A percentile compares a stretch with the other conserved stretches of the same genome.
Conservation (phyloP, 2,329 filamentous ascomycete species). For the Didymella exigua region DNA sequence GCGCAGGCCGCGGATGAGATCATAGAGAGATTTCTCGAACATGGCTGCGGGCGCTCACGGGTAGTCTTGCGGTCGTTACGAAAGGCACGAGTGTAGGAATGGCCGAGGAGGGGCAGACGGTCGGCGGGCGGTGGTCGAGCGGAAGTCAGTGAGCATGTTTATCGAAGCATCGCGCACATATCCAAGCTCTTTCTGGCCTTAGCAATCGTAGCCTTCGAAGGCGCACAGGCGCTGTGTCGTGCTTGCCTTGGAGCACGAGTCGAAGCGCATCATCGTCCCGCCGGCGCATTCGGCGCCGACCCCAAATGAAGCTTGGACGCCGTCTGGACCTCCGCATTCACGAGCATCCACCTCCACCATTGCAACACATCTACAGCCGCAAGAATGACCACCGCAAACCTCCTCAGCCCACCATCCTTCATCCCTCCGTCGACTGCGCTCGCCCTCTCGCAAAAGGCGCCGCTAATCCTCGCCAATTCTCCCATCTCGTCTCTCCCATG, state of each 20-base stretch:
- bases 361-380: constrained; percentile 6
- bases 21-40: constrained; percentile 99
- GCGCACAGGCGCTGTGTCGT: constrained; percentile 11
- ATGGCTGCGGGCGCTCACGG: constrained; percentile 55
- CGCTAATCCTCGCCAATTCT: constrained; percentile 46
- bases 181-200: neutral
- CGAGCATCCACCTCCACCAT: constrained; percentile 9
- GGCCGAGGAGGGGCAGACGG: constrained; percentile 10
- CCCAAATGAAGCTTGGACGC: constrained; percentile 19
- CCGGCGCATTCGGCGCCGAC: constrained; percentile 3
- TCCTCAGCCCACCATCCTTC: constrained; percentile 49
- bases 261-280: constrained; percentile 9
- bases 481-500: constrained; percentile 53
- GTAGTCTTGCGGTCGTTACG: neutral
- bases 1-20: constrained; percentile 94
- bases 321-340: constrained; percentile 15
- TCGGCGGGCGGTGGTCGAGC: constrained; percentile 24
- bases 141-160: constrained; percentile 43
- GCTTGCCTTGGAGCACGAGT: neutral
- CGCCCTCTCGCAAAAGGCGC: constrained; percentile 56
- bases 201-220: neutral
- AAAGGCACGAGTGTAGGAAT: neutral
- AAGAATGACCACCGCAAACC: constrained; percentile 42
- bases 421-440: constrained; percentile 50
- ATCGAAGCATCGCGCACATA: constrained; percentile 19